Conservation (phyloP, 345 rosid genomes). For the Citrus mangshanensis region DNA sequence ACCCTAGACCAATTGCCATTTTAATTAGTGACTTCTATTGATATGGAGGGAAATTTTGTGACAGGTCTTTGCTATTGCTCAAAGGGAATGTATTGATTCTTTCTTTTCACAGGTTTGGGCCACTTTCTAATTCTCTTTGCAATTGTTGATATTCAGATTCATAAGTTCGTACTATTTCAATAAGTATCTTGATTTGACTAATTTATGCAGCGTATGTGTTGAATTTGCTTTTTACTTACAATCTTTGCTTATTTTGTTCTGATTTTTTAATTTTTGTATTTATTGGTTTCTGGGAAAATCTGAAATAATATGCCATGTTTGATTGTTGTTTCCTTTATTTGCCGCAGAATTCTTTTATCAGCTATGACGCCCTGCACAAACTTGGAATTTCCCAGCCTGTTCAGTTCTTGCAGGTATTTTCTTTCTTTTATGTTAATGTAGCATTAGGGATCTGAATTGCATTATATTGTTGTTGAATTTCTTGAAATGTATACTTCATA, state of each 20-base stretch:
- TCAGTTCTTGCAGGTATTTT: conserved; percentile 85
- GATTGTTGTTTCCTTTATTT: conserved; percentile 13
- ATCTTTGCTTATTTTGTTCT: background rate
- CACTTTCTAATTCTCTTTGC: conserved; percentile 1
- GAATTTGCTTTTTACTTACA: background rate
- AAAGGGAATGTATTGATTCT: conserved; percentile 89
- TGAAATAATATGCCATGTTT: conserved; percentile 8
- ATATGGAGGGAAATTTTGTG: conserved; percentile 12
- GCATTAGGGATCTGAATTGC: conserved; percentile 9
- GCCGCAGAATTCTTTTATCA: conserved; percentile 77
- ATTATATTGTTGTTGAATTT: background rate
- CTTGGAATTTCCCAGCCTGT: conserved; percentile 91
- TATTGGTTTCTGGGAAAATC: conserved; percentile 9
- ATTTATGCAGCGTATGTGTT: background rate
- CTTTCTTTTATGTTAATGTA: conserved; percentile 9
- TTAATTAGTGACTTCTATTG: background rate
- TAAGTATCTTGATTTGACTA: background rate
- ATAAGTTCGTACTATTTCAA: background rate
- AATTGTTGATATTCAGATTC: conserved; percentile 4
- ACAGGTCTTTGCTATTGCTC: conserved; percentile 90
- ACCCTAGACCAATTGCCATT: background rate
- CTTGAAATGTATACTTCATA: background rate
- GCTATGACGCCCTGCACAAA: conserved; percentile 71
- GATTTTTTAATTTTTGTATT: conserved; percentile 4
- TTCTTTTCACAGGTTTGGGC: conserved; percentile 83